Base-by-base conservation (phyloP, 2,329 filamentous ascomycete genomes). In the Ascochyta lentis region DNA sequence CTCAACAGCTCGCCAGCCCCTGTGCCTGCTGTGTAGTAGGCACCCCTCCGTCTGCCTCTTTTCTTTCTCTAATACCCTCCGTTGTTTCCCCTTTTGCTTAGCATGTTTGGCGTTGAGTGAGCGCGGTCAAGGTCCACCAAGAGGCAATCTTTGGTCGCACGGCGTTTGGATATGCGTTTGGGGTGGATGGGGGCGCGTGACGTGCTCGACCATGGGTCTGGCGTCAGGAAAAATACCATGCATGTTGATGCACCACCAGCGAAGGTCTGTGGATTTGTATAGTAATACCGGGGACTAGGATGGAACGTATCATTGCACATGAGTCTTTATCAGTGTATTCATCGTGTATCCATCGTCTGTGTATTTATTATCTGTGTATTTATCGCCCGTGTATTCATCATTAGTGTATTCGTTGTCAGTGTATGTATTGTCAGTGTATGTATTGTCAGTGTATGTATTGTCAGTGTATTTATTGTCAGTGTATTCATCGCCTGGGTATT, bases 1-100 rank as follows among this genome's bases (percentile, higher is more conserved):
- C 45, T 75, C 23, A 77, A 79, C 16, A 83, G 81, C 65, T 84
- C 84, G 38, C 84, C 84, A 13, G 79, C 80, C 46, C 80, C 81
- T 22, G 56, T 70, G 49, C 49, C 66, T 54, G 64, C 66, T 29
- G 59, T 61, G 9, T 65, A 64, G 43, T 67, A 54, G 56, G 31
- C 44, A 49, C 16, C 26, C 15, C 7, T 19, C 15, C 16, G 56
- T 58, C 7, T 19, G 15, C 16, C 55, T 58, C 33, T 29, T 47
- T 66, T 63, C 38, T 16, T 26, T 16, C 42, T 51, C 26, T 39
- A 10, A 16, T 23, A 16, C 24, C 44, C 22, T 34, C 54, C 46
- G 39, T 13, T 37, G 46, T 53, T 48, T 65, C 57, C 58, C 33
- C 19, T 60, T 56, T 54, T 47, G 49, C n/a, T 45, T 41, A 63